phyloP scores from a whole-genome alignment of 805 yeast species.

The Wickerhamiella galacta region DNA sequence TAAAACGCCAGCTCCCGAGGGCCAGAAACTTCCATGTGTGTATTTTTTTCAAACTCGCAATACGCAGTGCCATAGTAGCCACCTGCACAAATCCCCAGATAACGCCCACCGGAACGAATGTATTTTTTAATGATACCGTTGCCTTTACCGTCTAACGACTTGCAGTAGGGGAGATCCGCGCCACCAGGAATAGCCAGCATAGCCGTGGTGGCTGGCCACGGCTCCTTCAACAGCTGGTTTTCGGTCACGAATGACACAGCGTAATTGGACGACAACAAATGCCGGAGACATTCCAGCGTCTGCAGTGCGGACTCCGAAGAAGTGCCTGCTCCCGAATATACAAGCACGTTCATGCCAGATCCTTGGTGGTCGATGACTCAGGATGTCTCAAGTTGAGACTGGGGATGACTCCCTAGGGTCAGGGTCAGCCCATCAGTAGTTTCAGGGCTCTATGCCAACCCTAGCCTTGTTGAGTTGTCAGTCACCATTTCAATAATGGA shows the following conservation, averaged over 20 bases:
- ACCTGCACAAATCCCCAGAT: constrained; percentile 88
- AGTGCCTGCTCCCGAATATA: constrained; percentile 67
- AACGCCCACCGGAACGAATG: constrained; percentile 66
- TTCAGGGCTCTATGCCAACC: too few species aligned
- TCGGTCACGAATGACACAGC: constrained; percentile 65
- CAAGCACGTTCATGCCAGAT: constrained; percentile 53
- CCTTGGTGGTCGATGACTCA: too few species aligned
- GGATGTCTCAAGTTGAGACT: too few species aligned
- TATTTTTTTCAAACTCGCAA: constrained; percentile 74
- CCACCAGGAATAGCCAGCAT: constrained; percentile 89
- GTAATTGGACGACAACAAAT: constrained; percentile 68
- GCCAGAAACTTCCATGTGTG: constrained; percentile 65
- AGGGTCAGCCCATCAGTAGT: too few species aligned
- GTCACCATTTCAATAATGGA: too few species aligned
- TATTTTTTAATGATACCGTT: constrained; percentile 43
- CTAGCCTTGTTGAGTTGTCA: too few species aligned
- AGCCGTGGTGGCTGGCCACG: constrained; percentile 74
- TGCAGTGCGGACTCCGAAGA: constrained; percentile 77
- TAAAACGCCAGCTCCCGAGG: constrained; percentile 64
- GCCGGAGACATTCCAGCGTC: constrained; percentile 57
- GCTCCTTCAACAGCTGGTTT: constrained; percentile 50
- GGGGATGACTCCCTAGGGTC: too few species aligned
- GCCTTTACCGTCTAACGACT: constrained; percentile 52
- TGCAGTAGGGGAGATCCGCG: constrained; percentile 79
- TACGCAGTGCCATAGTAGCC: constrained; percentile 65